Percentiles rank a stretch among this genome's conserved stretches.
phyloP scores from a whole-genome alignment of 2,329 filamentous ascomycete genomes.

The Fusarium austroafricanum region DNA sequence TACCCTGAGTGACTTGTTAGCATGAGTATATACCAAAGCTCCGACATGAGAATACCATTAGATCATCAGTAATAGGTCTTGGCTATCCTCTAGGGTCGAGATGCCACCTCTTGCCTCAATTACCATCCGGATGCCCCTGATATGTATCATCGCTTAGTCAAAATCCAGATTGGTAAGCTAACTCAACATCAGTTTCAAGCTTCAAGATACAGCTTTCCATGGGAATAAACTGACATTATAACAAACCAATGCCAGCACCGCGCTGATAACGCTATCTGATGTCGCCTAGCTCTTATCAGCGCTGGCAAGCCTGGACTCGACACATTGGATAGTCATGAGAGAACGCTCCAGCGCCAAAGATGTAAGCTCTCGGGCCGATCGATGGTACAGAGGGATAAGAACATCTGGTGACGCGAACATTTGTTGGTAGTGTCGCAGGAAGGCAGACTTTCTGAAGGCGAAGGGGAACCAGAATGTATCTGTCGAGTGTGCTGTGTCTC shows the following conservation, averaged over 20 bases:
- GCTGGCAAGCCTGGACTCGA: slow-evolving; percentile 10
- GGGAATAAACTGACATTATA: slow-evolving; percentile 5
- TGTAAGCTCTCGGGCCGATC: neutral
- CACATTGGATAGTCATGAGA: slow-evolving; percentile 9
- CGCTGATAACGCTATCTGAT: slow-evolving; percentile 8
- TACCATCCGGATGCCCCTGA: slow-evolving; percentile 6
- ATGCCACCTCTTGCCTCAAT: slow-evolving; percentile 13
- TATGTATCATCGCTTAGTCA: slow-evolving; percentile 10
- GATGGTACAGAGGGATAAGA: neutral
- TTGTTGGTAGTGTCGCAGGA: slow-evolving; percentile 9
- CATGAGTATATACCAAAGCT: neutral
- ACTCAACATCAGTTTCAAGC: neutral
- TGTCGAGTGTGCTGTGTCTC: neutral
- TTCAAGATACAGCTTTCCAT: neutral
- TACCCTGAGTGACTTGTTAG: slow-evolving; percentile 2
- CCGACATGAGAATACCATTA: neutral
- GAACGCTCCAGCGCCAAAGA: slow-evolving; percentile 12
- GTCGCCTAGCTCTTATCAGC: neutral
- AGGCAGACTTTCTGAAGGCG: slow-evolving; percentile 15
- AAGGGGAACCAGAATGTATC: slow-evolving; percentile 18
- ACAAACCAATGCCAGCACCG: slow-evolving; percentile 9
- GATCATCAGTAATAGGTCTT: slow-evolving; percentile 10
- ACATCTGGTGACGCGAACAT: slow-evolving; percentile 4
- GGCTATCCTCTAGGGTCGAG: slow-evolving; percentile 1
- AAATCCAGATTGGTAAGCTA: slow-evolving; percentile 19